Evolutionary conservation across 192 early-diverging fungal species (phyloP), one percentile per base, ranked within the genome.

Genomic region (Coemansia sp.): DNA sequence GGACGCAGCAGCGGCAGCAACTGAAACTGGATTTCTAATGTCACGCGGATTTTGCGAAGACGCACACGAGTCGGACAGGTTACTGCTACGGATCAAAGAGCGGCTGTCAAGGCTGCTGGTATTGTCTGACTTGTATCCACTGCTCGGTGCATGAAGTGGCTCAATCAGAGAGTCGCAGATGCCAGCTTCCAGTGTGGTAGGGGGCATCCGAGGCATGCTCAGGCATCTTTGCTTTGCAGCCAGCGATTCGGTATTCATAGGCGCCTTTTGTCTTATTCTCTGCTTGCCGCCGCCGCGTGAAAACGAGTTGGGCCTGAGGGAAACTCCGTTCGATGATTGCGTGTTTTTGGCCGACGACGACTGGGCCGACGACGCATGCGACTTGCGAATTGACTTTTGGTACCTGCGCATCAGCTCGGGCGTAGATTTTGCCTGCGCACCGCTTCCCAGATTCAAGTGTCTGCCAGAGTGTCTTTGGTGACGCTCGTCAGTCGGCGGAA

Each of bases 351-450:
- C 55, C 13, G 56, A 60, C 2, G 49, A 57, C 0, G 55, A 56
- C 18, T 17, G 21, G 1, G 45, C 45, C 1, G 65, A 41, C 2
- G 65, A 60, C 4, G 24, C 50, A 21, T 62, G 47, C 9, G 53
- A 61, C 9, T 34, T 55, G 46, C 55, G 59, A 9, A 39, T 23
- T 0, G 69, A 51, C 37, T 51, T 59, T 8, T 21, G 55, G 42
- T 55, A 37, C 19, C 45, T 57, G 61, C 44, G 71, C 71, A 73
- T 64, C 15, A 73, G 57, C 59, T 75, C 72, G 2, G 72, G 72
- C 4, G 72, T 75, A 1, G 72, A 75, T n/a, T 75, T 75, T n/a
- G 66, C 72, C 50, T 73, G 71, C 15, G 24, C 41, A 33, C 24
- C 21, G 30, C 27, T 37, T 8, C 65, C 56, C 11, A 27, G 61